phyloP scores from a whole-genome alignment of 139 green algal species.

The Tetraselmis striata region DNA sequence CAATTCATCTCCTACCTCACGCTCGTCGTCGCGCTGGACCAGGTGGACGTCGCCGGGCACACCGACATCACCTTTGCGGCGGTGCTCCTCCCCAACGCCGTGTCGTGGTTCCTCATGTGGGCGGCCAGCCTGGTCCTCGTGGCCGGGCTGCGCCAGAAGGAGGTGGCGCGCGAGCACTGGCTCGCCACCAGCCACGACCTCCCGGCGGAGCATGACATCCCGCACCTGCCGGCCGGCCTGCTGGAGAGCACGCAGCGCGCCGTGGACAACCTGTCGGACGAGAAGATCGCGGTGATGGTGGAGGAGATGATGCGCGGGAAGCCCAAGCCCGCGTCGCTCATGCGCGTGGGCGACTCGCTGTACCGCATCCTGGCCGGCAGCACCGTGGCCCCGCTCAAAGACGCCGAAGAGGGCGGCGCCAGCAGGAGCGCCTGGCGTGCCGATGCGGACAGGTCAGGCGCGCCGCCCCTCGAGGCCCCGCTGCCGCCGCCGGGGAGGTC shows the following conservation, averaged over 20 bases:
- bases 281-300: conserved; percentile 21
- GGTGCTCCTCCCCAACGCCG: conserved; percentile 6
- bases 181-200: conserved; percentile 28
- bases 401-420: neutral
- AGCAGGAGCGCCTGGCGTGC: neutral
- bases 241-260: conserved; percentile 23
- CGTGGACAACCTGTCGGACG: conserved; percentile 21
- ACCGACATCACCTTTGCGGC: conserved; percentile 4
- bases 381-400: neutral
- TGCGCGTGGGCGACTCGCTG: conserved; percentile 30
- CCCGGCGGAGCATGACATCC: conserved; percentile 28
- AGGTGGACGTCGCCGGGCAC: conserved; percentile 9
- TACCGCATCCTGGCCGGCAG: conserved; percentile 12
- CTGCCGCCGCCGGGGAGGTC: no score
- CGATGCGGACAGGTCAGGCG: neutral
- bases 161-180: conserved; percentile 30
- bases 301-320: conserved; percentile 32
- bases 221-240: conserved; percentile 14
- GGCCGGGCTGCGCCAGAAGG: conserved; percentile 32
- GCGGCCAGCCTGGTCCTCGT: conserved; percentile 15
- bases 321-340: conserved; percentile 15
- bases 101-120: conserved; percentile 37
- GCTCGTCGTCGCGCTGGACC: conserved; percentile 36
- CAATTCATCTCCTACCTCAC: conserved; percentile 39
- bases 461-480: no score